Conservation (phyloP, 345 rosid genomes). For the Draba incana region DNA sequence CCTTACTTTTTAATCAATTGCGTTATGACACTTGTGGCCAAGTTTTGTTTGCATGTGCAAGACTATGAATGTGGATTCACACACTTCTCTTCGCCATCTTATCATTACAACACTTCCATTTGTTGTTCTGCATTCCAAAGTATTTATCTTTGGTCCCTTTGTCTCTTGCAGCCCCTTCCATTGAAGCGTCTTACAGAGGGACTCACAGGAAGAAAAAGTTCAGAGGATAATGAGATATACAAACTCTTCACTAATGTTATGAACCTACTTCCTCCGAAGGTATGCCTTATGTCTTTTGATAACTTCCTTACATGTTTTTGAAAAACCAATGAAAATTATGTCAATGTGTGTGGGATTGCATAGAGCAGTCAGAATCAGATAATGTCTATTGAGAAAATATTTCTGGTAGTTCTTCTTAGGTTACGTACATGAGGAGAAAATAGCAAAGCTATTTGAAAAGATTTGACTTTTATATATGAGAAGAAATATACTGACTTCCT, state of each 20-base stretch:
- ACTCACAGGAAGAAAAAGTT: conserved; percentile 58
- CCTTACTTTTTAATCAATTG: not conserved
- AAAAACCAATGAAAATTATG: not conserved
- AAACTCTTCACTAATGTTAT: conserved; percentile 85
- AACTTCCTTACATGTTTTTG: conserved; percentile 9
- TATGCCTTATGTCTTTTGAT: conserved; percentile 29
- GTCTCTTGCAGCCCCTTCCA: conserved; percentile 73
- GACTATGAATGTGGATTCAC: conserved; percentile 1
- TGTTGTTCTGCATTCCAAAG: conserved; percentile 14
- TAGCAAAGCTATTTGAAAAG: conserved; percentile 6
- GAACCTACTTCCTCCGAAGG: conserved; percentile 77
- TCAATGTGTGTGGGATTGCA: not conserved
- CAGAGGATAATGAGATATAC: conserved; percentile 66
- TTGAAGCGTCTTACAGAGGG: conserved; percentile 90
- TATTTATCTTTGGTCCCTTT: conserved; percentile 20
- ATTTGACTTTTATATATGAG: not conserved
- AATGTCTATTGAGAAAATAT: not conserved
- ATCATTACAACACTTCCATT: not conserved
- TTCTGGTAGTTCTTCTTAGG: conserved; percentile 1
- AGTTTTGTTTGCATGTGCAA: conserved; percentile 2
- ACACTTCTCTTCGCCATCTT: not conserved
- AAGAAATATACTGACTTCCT: not conserved
- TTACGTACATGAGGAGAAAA: conserved; percentile 1
- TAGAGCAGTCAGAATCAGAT: not conserved
- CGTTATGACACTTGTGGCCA: conserved; percentile 6